Evolutionary conservation across 768 basidiomycete genomes (phyloP), one percentile per base, ranked within the genome.

Genomic region (Leccinum obscurum): DNA sequence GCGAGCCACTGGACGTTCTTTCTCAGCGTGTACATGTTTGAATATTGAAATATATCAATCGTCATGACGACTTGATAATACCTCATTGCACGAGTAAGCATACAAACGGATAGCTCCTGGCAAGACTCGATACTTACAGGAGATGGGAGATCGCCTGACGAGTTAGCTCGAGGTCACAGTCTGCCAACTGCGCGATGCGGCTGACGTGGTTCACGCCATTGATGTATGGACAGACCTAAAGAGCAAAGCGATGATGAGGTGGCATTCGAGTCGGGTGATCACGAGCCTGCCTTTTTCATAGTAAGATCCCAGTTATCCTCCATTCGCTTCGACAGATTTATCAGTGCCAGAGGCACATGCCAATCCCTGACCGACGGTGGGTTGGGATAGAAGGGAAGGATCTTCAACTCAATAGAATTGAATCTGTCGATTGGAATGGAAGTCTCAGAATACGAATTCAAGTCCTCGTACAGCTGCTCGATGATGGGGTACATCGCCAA

Each of bases 261-360:
- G 2, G 30, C 51, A 22, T 37, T 14, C 52, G 53, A 28, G 22
- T 39, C 4, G 17, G n/a, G 28, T 32, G 22, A 52, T 20, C 44
- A 46, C 15, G 20, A n/a, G 3, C 51, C n/a, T 56, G 90, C 92
- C 81, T 93, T 93, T 52, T 83, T 83, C 78, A 98, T 90, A 5
- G 97, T 96, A 44, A 98, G 80, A 75, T 99, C 97, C 97, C 97
- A 98, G 66, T 94, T 96, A 22, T 87, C 87, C 67, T 97, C 93
- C 32, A 88, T 82, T 61, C 94, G 80, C 64, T 86, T 90, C 1
- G 83, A 78, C 32, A 98, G 78, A 67, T 92, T 89, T 60, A 97
- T 91, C 6, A 98, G 80, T 1, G 94, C 86, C 7, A 98, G 78
- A 1, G 97, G 97, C 2, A 98, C 97, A 78, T 92, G 88, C 97